Percentiles rank a stretch among this genome's conserved stretches.
These are phyloP conservation scores for Phytophthora pseudosyringae DNA, from an alignment of 352 stramenopile genomes.

Conservation along the genomic window DNA sequence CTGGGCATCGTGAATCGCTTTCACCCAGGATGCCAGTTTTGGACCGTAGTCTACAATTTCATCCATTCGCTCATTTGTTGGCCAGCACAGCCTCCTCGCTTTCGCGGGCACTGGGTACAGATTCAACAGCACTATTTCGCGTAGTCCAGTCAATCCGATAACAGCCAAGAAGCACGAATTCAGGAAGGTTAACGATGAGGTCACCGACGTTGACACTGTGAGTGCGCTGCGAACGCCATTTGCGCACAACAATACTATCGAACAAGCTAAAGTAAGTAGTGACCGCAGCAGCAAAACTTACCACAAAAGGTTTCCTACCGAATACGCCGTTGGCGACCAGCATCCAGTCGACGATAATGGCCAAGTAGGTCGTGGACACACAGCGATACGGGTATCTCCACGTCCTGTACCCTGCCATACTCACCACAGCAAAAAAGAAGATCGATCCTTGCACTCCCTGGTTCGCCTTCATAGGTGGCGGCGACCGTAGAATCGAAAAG, in stretches of 20 bases:
- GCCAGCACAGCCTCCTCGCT: conserved; percentile 14
- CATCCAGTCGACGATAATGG: conserved; percentile 41
- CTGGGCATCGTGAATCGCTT: conserved; percentile 34
- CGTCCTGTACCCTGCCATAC: conserved; percentile 32
- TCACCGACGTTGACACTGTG: conserved; percentile 66
- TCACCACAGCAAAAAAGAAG: conserved; percentile 44
- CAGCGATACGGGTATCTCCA: conserved; percentile 44
- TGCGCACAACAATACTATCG: conserved; percentile 55
- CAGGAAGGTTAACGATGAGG: conserved; percentile 49
- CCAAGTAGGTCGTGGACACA: conserved; percentile 44
- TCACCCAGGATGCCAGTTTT: conserved; percentile 38
- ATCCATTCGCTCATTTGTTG: conserved; percentile 28
- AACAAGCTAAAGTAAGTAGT: conserved; percentile 13
- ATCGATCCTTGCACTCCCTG: conserved; percentile 57
- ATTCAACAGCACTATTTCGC: conserved; percentile 8
- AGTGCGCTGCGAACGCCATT: conserved; percentile 67
- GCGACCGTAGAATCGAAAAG: conserved; percentile 61
- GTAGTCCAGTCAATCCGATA: conserved; percentile 24
- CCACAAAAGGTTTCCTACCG: conserved; percentile 36
- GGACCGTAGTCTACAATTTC: conserved; percentile 20
- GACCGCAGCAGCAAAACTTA: background rate
- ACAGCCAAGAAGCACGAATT: conserved; percentile 43
- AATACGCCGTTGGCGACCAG: conserved; percentile 58
- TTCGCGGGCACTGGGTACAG: conserved; percentile 11
- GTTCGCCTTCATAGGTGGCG: conserved; percentile 42